Conservation (phyloP, 768 basidiomycete species). For the Hemileccinum rubropunctum region DNA sequence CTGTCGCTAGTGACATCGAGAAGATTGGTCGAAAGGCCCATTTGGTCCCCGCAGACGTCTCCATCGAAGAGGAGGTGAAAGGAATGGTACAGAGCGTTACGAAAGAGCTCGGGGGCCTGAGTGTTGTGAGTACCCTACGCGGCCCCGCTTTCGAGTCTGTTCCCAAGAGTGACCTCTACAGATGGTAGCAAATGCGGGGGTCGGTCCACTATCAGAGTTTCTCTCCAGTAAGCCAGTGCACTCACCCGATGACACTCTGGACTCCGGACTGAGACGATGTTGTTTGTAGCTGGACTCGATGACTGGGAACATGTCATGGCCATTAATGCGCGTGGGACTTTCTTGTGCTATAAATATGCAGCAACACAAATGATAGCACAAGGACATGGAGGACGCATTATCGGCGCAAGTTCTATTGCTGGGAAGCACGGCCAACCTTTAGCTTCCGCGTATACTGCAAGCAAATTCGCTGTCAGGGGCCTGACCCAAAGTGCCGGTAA, state of each 20-base stretch:
- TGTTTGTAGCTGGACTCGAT: constrained; percentile 30
- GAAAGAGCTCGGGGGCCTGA: constrained; percentile 39
- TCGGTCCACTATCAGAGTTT: background rate
- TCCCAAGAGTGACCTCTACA: background rate
- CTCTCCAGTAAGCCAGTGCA: constrained; percentile 3
- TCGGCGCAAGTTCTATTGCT: constrained; percentile 35
- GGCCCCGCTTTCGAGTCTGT: background rate
- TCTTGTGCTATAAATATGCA: constrained; percentile 64
- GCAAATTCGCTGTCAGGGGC: constrained; percentile 42
- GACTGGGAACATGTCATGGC: constrained; percentile 42
- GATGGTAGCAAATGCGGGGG: constrained; percentile 31
- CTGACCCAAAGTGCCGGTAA: constrained; percentile 40
- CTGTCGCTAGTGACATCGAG: constrained; percentile 28
- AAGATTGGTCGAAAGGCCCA: constrained; percentile 26
- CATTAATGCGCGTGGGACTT: constrained; percentile 56
- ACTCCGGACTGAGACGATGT: background rate
- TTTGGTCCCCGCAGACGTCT: constrained; percentile 38
- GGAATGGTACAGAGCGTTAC: constrained; percentile 33
- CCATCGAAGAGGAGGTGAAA: constrained; percentile 41
- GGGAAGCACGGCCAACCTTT: constrained; percentile 10
- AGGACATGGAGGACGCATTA: constrained; percentile 51
- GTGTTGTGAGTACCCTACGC: constrained; percentile 38
- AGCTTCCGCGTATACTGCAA: constrained; percentile 28
- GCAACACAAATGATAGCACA: constrained; percentile 58
- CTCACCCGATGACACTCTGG: background rate